Percentiles rank a stretch among this genome's conserved stretches.
Conservation (phyloP, 441 rosid species). For the Hura crepitans region DNA sequence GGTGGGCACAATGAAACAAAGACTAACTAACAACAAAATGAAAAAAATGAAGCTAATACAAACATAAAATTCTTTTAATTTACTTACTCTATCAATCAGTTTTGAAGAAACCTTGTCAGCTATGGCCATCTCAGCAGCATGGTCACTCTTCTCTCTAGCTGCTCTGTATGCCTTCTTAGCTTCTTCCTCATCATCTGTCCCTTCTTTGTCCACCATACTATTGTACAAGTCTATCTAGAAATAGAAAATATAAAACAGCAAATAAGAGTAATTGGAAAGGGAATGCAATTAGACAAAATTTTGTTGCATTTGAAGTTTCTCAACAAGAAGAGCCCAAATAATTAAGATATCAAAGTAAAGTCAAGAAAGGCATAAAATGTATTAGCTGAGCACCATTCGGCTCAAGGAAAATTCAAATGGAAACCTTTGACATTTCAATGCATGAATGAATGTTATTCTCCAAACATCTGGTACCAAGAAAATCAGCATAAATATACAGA, state of each 20-base stretch:
- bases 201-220: conserved; percentile 83
- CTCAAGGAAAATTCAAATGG: conserved; percentile 1
- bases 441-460: not conserved
- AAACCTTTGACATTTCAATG: not conserved
- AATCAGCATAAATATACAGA: not conserved
- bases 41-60: conserved; percentile 1
- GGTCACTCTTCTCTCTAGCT: conserved; percentile 71
- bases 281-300: not conserved
- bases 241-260: conserved; percentile 10
- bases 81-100: conserved; percentile 60
- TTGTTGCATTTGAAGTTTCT: not conserved
- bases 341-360: conserved; percentile 2
- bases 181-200: conserved; percentile 63
- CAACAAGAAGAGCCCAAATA: conserved; percentile 5
- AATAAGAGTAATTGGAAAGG: conserved; percentile 1
- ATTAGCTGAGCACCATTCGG: not conserved
- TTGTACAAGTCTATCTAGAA: conserved; percentile 68
- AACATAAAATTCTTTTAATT: not conserved
- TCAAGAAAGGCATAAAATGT: not conserved
- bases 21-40: not conserved
- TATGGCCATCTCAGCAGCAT: conserved; percentile 42
- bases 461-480: conserved; percentile 3
- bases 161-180: conserved; percentile 79
- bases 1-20: conserved; percentile 9
- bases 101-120: conserved; percentile 68